Evolutionary conservation across 2,329 filamentous ascomycete species (phyloP).

Genomic region (Phyllosticta citriasiana): DNA sequence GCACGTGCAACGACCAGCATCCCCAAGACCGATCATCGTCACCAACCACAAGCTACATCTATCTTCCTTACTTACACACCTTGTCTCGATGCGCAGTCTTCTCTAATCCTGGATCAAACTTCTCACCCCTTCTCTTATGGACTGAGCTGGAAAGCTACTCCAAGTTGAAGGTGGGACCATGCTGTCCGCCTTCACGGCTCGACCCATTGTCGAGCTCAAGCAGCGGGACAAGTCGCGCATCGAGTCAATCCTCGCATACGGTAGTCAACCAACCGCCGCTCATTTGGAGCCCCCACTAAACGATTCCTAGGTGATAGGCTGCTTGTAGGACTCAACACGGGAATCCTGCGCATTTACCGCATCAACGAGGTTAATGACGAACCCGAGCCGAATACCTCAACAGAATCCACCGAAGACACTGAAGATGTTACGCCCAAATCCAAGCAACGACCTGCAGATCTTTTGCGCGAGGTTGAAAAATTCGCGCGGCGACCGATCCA

Average conservation of each 20-base stretch:
- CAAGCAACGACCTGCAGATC: conserved; percentile 53
- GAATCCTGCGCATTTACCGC: conserved; percentile 80
- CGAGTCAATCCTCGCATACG: conserved; percentile 87
- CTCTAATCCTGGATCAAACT: neutral
- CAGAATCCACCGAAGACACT: conserved; percentile 21
- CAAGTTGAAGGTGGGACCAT: conserved; percentile 39
- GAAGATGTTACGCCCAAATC: conserved; percentile 32
- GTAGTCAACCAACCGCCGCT: conserved; percentile 34
- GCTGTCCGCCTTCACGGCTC: conserved; percentile 96
- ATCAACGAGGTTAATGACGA: conserved; percentile 58
- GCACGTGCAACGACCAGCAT: neutral
- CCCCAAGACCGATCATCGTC: neutral
- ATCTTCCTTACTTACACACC: neutral
- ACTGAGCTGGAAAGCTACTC: neutral
- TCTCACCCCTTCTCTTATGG: neutral
- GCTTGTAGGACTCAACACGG: conserved; percentile 83
- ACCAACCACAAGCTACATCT: neutral
- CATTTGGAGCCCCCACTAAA: conserved; percentile 9
- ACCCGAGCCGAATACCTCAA: conserved; percentile 28
- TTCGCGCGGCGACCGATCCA: conserved; percentile 87
- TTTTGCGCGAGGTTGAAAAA: conserved; percentile 85
- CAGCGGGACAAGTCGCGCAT: conserved; percentile 94
- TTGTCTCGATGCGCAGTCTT: neutral
- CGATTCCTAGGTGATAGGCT: conserved; percentile 63
- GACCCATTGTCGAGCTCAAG: conserved; percentile 93